phyloP scores from a whole-genome alignment of 169 alveolate species.

The Plasmodium knowlesi region DNA sequence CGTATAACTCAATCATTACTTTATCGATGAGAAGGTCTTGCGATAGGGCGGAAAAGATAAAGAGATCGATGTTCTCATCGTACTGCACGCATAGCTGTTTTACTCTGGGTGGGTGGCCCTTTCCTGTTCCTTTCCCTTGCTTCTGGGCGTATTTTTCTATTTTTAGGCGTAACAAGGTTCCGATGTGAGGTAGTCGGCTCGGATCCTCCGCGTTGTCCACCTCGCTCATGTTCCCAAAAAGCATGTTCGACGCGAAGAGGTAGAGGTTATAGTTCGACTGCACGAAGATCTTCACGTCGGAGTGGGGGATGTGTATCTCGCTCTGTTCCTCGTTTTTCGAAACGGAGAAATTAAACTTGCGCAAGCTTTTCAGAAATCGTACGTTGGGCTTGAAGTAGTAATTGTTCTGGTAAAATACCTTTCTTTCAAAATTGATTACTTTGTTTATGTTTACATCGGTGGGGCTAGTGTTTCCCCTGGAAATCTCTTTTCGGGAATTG shows the following conservation, averaged over 20 bases:
- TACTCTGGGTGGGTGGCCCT: neutral
- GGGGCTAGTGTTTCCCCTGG: neutral
- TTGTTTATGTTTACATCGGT: conserved; percentile 7
- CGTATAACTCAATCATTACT: conserved; percentile 39
- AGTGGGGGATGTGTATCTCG: conserved; percentile 29
- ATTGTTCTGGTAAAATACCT: conserved; percentile 29
- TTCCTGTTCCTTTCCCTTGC: neutral
- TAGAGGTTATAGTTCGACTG: conserved; percentile 55
- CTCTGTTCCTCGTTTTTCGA: conserved; percentile 35
- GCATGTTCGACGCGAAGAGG: conserved; percentile 50
- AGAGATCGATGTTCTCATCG: conserved; percentile 55
- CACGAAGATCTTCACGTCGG: conserved; percentile 32
- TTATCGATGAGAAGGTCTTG: conserved; percentile 11
- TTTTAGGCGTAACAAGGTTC: conserved; percentile 11
- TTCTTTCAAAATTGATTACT: conserved; percentile 23
- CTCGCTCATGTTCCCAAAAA: conserved; percentile 8
- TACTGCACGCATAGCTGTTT: conserved; percentile 38
- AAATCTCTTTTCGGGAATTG: neutral
- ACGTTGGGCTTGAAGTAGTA: conserved; percentile 34
- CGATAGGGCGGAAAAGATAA: conserved; percentile 46
- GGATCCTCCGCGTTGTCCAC: neutral
- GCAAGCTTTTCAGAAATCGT: conserved; percentile 22
- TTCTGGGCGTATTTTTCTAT: conserved; percentile 3
- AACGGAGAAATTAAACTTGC: conserved; percentile 33
- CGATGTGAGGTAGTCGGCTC: neutral